Conservation (phyloP, 306 rosid genomes). For the Castanopsis chinensis region DNA sequence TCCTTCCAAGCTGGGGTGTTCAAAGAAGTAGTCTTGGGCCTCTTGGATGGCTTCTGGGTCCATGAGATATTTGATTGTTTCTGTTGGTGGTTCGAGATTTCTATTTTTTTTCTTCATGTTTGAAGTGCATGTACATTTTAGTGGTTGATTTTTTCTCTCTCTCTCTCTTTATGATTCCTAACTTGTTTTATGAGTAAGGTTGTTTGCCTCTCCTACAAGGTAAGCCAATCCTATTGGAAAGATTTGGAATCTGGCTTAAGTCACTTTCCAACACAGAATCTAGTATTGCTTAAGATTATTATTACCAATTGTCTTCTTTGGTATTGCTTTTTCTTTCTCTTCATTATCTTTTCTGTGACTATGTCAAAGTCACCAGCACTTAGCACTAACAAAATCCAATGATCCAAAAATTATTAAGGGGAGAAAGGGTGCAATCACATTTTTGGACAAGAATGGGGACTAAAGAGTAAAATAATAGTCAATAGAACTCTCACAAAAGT, state of each 20-base stretch:
- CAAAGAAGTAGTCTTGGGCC: neutral
- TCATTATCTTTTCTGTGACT: no score
- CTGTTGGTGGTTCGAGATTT: neutral
- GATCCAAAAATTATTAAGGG: no score
- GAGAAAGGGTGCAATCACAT: no score
- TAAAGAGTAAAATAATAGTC: no score
- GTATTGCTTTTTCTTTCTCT: no score
- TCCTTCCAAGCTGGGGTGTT: conserved; percentile 24
- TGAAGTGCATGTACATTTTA: neutral
- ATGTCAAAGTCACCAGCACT: no score
- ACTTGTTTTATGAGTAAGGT: conserved; percentile 22
- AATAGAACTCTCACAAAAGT: no score
- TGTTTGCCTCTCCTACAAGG: conserved; percentile 3
- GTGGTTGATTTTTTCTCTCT: neutral
- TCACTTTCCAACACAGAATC: neutral
- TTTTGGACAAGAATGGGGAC: no score
- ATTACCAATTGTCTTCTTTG: no score
- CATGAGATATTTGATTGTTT: conserved; percentile 4
- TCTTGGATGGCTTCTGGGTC: conserved; percentile 4
- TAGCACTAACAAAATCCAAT: no score
- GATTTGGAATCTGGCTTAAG: neutral
- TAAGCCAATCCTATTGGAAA: conserved; percentile 2
- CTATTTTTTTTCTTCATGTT: neutral
- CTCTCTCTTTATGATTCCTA: conserved; percentile 19
- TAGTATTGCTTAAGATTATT: no score